These are phyloP conservation scores for Cutaneotrichosporon sp. DNA, from an alignment of 1,284 basidiomycete species.

Conservation along the genomic window DNA sequence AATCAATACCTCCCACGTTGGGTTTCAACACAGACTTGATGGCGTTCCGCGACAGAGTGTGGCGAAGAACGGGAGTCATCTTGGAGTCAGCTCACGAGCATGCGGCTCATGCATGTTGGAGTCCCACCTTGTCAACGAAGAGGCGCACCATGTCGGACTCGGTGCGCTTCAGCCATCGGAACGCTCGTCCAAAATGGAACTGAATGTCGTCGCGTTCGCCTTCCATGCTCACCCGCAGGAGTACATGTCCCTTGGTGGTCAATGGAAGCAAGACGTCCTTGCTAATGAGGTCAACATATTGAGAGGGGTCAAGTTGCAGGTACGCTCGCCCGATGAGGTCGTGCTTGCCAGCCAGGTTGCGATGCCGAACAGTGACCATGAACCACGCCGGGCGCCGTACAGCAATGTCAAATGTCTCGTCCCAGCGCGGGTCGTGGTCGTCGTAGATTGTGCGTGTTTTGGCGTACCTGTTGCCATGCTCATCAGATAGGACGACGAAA, in stretches of 20 bases:
- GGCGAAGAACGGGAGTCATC: constrained; percentile 93
- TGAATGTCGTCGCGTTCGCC: constrained; percentile 97
- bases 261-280: constrained; percentile 92
- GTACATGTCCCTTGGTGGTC: constrained; percentile 72
- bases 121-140: constrained; percentile 97
- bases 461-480: constrained; percentile 81
- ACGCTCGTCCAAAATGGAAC: constrained; percentile 95
- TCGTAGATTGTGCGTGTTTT: constrained; percentile 98
- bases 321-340: constrained; percentile 89
- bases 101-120: background rate
- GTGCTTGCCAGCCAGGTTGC: constrained; percentile 82
- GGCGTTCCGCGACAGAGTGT: constrained; percentile 76
- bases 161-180: constrained; percentile 88
- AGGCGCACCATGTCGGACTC: constrained; percentile 95
- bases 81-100: constrained; percentile 44
- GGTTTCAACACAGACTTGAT: constrained; percentile 74
- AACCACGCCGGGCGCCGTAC: constrained; percentile 81
- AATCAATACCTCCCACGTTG: constrained; percentile 60
- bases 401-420: constrained; percentile 93
- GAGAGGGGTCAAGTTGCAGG: constrained; percentile 82
- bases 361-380: constrained; percentile 90
- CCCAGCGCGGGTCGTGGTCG: constrained; percentile 86
- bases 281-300: constrained; percentile 83
- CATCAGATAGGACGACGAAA: constrained; percentile 92
- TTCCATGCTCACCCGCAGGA: constrained; percentile 94